These are phyloP conservation scores for Coniferiporia weirii DNA, from an alignment of 1,284 basidiomycete genomes.

Conservation along the genomic window DNA sequence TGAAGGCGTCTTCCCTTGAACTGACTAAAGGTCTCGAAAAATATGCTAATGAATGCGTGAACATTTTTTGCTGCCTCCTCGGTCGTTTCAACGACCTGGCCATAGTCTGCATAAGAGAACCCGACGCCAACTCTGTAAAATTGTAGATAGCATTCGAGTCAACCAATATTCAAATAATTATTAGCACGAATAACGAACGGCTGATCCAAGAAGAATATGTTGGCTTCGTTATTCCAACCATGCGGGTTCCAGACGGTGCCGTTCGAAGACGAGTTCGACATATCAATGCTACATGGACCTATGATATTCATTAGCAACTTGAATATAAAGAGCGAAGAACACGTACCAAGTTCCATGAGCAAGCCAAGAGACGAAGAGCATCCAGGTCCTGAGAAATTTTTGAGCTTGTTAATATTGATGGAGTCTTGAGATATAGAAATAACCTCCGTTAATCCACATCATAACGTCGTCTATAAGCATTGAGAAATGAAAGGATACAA, in stretches of 20 bases:
- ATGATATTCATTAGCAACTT: not conserved
- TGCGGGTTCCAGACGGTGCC: slow-evolving; percentile 57
- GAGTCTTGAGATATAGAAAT: slow-evolving; percentile 4
- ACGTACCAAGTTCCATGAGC: slow-evolving; percentile 59
- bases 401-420: not conserved
- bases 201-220: slow-evolving; percentile 70
- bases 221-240: slow-evolving; percentile 61
- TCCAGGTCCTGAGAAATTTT: slow-evolving; percentile 44
- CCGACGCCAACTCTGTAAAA: slow-evolving; percentile 54
- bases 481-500: not conserved
- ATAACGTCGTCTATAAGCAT: slow-evolving; percentile 49
- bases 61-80: slow-evolving; percentile 71
- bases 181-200: slow-evolving; percentile 27
- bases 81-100: slow-evolving; percentile 54
- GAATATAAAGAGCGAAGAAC: not conserved
- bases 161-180: not conserved
- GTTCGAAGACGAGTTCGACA: slow-evolving; percentile 26
- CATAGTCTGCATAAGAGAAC: slow-evolving; percentile 55
- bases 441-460: slow-evolving; percentile 71
- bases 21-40: slow-evolving; percentile 70
- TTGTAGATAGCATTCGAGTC: not conserved
- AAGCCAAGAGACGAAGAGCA: slow-evolving; percentile 62
- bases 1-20: slow-evolving; percentile 62
- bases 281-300: slow-evolving; percentile 23
- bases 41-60: slow-evolving; percentile 66